These are phyloP conservation scores for Apostasia shenzhenica DNA, from an alignment of 106 monocot species.

Conservation along the genomic window DNA sequence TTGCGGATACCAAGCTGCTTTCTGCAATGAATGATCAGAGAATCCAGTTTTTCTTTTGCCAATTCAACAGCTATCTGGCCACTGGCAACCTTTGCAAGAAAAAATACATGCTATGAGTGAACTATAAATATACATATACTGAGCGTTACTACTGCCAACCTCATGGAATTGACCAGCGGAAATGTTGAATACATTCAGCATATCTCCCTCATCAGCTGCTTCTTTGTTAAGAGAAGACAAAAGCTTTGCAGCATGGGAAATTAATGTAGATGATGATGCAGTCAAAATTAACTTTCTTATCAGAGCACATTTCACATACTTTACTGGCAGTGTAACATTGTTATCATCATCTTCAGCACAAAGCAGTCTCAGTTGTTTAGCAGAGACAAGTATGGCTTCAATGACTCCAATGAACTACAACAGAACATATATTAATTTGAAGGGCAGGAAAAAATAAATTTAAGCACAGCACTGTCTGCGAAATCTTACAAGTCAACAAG, in stretches of 20 bases:
- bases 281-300: conserved; percentile 79
- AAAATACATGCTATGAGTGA: neutral
- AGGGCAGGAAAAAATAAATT: too few species aligned
- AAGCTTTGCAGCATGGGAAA: conserved; percentile 56
- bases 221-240: conserved; percentile 79
- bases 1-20: conserved; percentile 67
- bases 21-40: conserved; percentile 61
- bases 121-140: neutral
- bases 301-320: conserved; percentile 52
- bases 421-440: neutral
- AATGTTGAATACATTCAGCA: conserved; percentile 62
- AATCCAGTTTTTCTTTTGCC: conserved; percentile 62
- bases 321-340: conserved; percentile 6
- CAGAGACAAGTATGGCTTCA: conserved; percentile 58
- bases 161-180: conserved; percentile 71
- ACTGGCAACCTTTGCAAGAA: conserved; percentile 41
- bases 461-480: too few species aligned
- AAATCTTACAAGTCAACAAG: too few species aligned
- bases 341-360: conserved; percentile 32
- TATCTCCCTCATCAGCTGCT: conserved; percentile 67
- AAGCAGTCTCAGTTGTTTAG: conserved; percentile 73
- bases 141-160: conserved; percentile 26
- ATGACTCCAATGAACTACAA: conserved; percentile 68
- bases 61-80: conserved; percentile 42
- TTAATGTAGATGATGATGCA: conserved; percentile 69